phyloP scores from a whole-genome alignment of 768 basidiomycete genomes.

The Hemileccinum impolitum region DNA sequence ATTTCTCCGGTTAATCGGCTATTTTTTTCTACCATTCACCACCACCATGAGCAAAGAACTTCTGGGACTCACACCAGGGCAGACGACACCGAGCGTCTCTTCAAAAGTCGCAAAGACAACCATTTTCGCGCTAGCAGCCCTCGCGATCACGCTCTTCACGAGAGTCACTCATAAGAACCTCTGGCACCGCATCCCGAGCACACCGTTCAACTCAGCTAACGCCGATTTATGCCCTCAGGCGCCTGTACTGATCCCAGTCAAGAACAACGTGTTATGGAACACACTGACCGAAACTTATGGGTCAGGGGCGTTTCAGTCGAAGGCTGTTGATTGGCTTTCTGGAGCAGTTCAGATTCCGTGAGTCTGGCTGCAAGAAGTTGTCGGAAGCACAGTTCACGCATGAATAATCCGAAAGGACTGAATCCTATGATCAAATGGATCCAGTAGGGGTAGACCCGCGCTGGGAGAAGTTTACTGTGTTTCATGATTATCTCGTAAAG shows the following conservation, averaged over 20 bases:
- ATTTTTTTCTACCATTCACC: neutral
- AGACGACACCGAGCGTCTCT: neutral
- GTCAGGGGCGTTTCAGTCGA: conserved; percentile 34
- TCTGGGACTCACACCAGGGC: conserved; percentile 10
- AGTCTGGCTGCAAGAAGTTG: conserved; percentile 16
- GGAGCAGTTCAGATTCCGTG: conserved; percentile 41
- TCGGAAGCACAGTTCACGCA: conserved; percentile 5
- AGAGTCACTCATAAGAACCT: conserved; percentile 1
- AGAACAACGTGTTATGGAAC: conserved; percentile 33
- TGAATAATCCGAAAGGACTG: conserved; percentile 37
- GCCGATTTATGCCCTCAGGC: conserved; percentile 35
- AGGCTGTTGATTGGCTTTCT: conserved; percentile 36
- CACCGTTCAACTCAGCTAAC: neutral
- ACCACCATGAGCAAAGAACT: conserved; percentile 21
- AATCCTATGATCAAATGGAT: conserved; percentile 48
- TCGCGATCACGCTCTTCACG: conserved; percentile 15
- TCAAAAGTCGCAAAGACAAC: conserved; percentile 8
- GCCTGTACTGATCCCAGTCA: conserved; percentile 30
- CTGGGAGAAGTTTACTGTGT: conserved; percentile 51
- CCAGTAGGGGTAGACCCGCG: conserved; percentile 47
- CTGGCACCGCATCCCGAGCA: neutral
- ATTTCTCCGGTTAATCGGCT: too few species aligned
- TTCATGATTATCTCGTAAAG: conserved; percentile 52
- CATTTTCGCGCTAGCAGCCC: conserved; percentile 16
- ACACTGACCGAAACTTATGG: conserved; percentile 29